Conservation (phyloP, 768 basidiomycete species). For the Tephrocybe sp. region DNA sequence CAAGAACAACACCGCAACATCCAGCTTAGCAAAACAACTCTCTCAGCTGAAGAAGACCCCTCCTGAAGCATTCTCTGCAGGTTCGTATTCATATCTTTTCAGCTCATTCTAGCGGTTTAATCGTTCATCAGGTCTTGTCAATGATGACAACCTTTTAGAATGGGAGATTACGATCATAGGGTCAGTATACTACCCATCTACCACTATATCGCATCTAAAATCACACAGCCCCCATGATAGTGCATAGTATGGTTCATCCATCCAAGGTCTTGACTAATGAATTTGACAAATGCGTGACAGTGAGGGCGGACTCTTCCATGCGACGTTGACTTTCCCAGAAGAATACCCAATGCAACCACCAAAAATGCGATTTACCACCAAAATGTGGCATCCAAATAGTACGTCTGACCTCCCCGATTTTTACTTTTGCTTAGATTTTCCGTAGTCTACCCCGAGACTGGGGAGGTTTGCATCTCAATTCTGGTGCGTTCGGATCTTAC, state of each 20-base stretch:
- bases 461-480: conserved; percentile 88
- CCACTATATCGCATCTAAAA: conserved; percentile 12
- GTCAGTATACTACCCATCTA: conserved; percentile 39
- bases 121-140: conserved; percentile 71
- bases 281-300: conserved; percentile 36
- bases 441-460: conserved; percentile 76
- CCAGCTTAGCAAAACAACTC: too few relatives aligned
- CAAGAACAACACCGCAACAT: too few relatives aligned
- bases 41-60: conserved; percentile 88
- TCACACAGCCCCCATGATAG: conserved; percentile 81
- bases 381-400: conserved; percentile 99
- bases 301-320: conserved; percentile 96
- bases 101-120: conserved; percentile 24
- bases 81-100: conserved; percentile 35
- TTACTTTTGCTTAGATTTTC: conserved; percentile 8
- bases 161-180: conserved; percentile 97
- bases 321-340: conserved; percentile 81
- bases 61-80: conserved; percentile 96
- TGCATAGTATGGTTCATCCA: conserved; percentile 64
- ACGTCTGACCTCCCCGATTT: conserved; percentile 21
- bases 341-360: conserved; percentile 92
- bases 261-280: not conserved
- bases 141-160: conserved; percentile 92
- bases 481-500: conserved; percentile 47
- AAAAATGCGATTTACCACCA: conserved; percentile 94